phyloP scores from a whole-genome alignment of 2,329 filamentous ascomycete genomes.

The Penicillium vulpinum region DNA sequence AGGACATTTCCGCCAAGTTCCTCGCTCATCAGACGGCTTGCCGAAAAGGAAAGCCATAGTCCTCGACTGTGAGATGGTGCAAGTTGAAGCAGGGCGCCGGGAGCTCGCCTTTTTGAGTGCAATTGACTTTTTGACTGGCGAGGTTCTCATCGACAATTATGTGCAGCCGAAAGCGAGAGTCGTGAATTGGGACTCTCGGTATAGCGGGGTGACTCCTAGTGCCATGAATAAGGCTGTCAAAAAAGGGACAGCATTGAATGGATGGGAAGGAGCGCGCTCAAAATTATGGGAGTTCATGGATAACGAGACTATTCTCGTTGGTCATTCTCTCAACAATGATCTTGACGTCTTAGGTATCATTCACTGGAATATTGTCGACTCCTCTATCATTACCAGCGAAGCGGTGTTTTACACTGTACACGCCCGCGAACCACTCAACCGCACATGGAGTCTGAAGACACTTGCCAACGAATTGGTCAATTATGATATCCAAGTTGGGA shows the following conservation, averaged over 20 bases:
- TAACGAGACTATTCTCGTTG: slow-evolving; percentile 49
- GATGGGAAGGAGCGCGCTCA: slow-evolving; percentile 47
- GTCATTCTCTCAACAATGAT: slow-evolving; percentile 51
- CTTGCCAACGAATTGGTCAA: slow-evolving; percentile 39
- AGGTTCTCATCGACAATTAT: slow-evolving; percentile 47
- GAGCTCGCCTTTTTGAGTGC: slow-evolving; percentile 43
- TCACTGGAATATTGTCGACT: slow-evolving; percentile 49
- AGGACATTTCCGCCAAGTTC: slow-evolving; percentile 4
- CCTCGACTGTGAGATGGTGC: slow-evolving; percentile 54
- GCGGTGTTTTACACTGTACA: slow-evolving; percentile 21
- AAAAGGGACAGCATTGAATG: slow-evolving; percentile 35
- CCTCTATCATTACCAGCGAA: slow-evolving; percentile 43
- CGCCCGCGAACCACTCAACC: slow-evolving; percentile 4
- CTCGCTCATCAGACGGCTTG: background rate
- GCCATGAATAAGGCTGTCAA: slow-evolving; percentile 35
- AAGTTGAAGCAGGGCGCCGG: slow-evolving; percentile 26
- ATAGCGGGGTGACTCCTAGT: slow-evolving; percentile 41
- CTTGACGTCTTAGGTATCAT: slow-evolving; percentile 47
- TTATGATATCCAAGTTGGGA: slow-evolving; percentile 36
- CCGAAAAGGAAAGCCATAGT: slow-evolving; percentile 36
- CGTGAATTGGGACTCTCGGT: slow-evolving; percentile 40
- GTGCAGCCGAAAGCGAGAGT: slow-evolving; percentile 41
- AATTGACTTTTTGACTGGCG: slow-evolving; percentile 50
- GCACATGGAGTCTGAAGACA: slow-evolving; percentile 39
- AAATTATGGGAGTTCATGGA: slow-evolving; percentile 48